Base-by-base conservation (phyloP, 108 stramenopile genomes). In the Aureococcus anophagefferens region DNA sequence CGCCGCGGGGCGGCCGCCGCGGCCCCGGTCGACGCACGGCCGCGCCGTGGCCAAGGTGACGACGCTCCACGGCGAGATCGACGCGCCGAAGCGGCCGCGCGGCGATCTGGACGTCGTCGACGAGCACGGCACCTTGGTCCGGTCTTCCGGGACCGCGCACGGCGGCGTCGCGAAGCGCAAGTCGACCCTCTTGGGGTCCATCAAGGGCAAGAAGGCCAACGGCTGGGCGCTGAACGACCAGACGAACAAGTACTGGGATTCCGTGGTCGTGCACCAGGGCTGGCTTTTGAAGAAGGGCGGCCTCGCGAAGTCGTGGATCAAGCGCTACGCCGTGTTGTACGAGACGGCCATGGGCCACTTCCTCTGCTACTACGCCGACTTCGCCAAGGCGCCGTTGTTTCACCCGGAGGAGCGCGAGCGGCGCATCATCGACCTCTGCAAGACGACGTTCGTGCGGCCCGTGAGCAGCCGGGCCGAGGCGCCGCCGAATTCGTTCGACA, bases 261-360 rank as follows among this genome's bases (percentile, higher is more conserved):
- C 69, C 30, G 70, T 79, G 4, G 83, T 83, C 45, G 28, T 77
- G 66, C 81, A 83, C 73, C 83, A 83, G 46, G 83, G 83, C 21
- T 83, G 83, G 83, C 80, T 83, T 4, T 70, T 76, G 33, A 83
- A 83, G 79, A 70, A 80, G 37, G 80, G 83, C 0, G 83, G 83
- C 37, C 78, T 80, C 29, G 76, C 76, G 17, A 81, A 82, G 75
- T 65, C 68, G 31, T 81, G 80, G 79, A 67, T 82, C 51, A 73
- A 78, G 81, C 78, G 83, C 17, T 83, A 83, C 78, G 81, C 81
- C 46, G 83, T 83, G 9, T 66, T 83, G 28, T 83, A 77, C 44
- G 68, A 51, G 30, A 83, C 83, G 30, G 69, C 79, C 17, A 81
- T 81, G 81, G 83, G 83, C 35, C 83, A 81, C 70, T 83, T 77